Evolutionary conservation across 257 asterid species (phyloP), one percentile per base, ranked within the genome.

Genomic region (Penstemon barbatus): DNA sequence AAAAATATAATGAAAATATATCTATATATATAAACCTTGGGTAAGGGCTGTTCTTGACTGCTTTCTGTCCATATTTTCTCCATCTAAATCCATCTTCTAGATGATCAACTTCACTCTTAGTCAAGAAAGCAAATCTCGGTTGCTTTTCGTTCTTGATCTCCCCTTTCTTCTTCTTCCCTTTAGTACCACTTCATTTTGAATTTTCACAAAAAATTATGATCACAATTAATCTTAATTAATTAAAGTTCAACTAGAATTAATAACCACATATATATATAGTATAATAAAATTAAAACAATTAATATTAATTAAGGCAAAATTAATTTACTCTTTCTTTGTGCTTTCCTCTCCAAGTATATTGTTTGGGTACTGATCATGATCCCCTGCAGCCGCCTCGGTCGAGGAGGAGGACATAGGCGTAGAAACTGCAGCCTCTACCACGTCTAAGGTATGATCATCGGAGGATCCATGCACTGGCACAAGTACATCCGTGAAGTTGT

Each of bases 21-120:
- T 7, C n/a, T 49, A 15, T 15, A 15, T 15, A 15, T 15, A 15
- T 15, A 15, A 48, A 80, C 97, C 97, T 90, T 48, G 97, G 97
- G 71, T 90, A 90, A 65, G 97, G 87, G 73, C 97, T 90, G 66
- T 90, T 90, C 69, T 90, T 90, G 19, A 90, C 97, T 15, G 97
- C 97, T 38, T 89, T 89, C 64, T 87, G 97, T 6, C 97, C 97
- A 25, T 25, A 25, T 25, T 25, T 25, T 25, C 33, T 25, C 33
- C 33, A 25, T 25, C 33, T 25, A 25, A 87, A 89, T 50, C 97
- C 97, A 70, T 89, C 96, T 79, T 89, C 97, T 68, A 89, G 82
- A 65, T 87, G 95, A 85, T 87, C 97, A 36, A 89, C 89, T 77
- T 90, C 95, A 58, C 97, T 90, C 78, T 87, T 90, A 0, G 97